phyloP scores from a whole-genome alignment of 371 early-diverging fungal genomes.

The Rhizomucor pusillus region DNA sequence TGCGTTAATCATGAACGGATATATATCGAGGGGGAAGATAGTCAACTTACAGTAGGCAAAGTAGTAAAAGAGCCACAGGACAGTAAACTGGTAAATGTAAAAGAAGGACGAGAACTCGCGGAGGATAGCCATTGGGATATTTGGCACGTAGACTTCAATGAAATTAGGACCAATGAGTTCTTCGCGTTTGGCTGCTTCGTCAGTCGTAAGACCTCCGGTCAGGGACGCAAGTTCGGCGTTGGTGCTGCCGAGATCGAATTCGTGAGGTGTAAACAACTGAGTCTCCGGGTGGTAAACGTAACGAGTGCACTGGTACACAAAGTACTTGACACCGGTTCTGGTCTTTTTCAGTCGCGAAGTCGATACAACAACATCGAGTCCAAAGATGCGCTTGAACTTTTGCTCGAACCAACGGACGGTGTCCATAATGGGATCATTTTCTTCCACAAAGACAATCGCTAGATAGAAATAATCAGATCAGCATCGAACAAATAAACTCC shows the following conservation, averaged over 20 bases:
- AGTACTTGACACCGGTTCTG: slow-evolving; percentile 55
- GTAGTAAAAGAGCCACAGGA: slow-evolving; percentile 76
- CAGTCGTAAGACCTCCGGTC: slow-evolving; percentile 45
- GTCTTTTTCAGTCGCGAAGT: slow-evolving; percentile 48
- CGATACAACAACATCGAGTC: slow-evolving; percentile 38
- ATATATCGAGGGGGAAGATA: neutral
- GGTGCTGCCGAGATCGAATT: slow-evolving; percentile 54
- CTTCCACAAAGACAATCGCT: slow-evolving; percentile 55
- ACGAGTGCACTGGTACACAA: slow-evolving; percentile 76
- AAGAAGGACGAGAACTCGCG: slow-evolving; percentile 74
- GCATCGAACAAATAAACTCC: neutral
- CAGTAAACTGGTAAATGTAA: slow-evolving; percentile 76
- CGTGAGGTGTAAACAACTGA: slow-evolving; percentile 55
- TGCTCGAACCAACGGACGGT: slow-evolving; percentile 24
- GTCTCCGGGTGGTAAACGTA: slow-evolving; percentile 58
- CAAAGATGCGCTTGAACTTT: slow-evolving; percentile 22
- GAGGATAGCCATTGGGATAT: slow-evolving; percentile 47
- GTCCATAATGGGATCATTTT: slow-evolving; percentile 24
- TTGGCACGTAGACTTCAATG: slow-evolving; percentile 62
- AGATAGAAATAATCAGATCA: slow-evolving; percentile 5
- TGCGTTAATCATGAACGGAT: neutral
- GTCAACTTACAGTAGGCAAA: slow-evolving; percentile 58
- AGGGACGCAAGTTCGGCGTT: slow-evolving; percentile 47
- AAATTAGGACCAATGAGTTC: slow-evolving; percentile 74
- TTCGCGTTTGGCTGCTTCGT: slow-evolving; percentile 58